Evolutionary conservation across 1,284 basidiomycete genomes (phyloP), one percentile per base, ranked within the genome.

Genomic region (Volvariella volvacea): DNA sequence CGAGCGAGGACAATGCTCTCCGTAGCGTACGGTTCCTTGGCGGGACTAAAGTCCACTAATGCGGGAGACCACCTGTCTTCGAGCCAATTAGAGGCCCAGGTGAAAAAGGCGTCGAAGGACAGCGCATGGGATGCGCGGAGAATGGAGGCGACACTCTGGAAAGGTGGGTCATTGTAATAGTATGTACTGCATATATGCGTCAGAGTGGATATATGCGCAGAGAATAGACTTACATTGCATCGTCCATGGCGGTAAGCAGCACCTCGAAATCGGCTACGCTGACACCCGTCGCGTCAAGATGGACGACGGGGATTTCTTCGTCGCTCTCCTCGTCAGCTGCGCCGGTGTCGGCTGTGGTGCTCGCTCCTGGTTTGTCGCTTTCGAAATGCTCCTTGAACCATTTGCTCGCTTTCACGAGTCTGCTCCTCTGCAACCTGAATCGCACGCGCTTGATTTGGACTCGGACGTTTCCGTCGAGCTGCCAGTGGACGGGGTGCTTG

Each of bases 351-450:
- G n/a, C n/a, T n/a, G n/a, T n/a, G n/a, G n/a, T n/a, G n/a, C 34
- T 16, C 19, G 34, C n/a, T 15, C 6, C 12, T 28, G 25, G 25
- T 6, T 12, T 12, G 6, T 6, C n/a, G 6, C 43, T 39, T 33
- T 55, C 38, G 34, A 55, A 49, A 9, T 41, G 42, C 2, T 49
- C 38, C 19, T 48, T 39, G 22, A 56, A 55, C 50, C 47, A 57
- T 4, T 44, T 34, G 28, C 50, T 48, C 6, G 50, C 44, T 7
- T 36, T 17, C 7, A 43, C 45, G 2, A 58, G 52, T 7, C 47
- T 45, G 30, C 50, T 53, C 30, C 52, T 42, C 16, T 53, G 51
- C 1, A 57, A 40, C 28, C 50, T 55, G 42, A 57, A 58, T 2
- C 55, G 53, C 2, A 42, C 46, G 3, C 37, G 20, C 1, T 36